Percentiles rank a stretch among this genome's conserved stretches.
Evolutionary conservation across 345 rosid genomes (phyloP).

Genomic region (Turritis glabra): DNA sequence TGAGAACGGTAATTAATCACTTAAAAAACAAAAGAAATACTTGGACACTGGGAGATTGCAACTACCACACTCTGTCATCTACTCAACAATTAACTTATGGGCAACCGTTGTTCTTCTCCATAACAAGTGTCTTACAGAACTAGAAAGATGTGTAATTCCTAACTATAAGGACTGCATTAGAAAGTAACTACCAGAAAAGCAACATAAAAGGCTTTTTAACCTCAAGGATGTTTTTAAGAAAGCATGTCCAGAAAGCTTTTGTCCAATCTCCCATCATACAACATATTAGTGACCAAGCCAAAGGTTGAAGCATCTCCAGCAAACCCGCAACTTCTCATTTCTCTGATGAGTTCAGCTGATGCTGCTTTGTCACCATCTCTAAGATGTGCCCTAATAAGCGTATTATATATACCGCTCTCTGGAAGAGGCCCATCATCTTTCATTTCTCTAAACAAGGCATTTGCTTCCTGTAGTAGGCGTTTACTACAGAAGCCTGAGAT

Average conservation of each 20-base stretch:
- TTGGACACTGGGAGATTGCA: too few relatives aligned
- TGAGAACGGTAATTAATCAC: too few relatives aligned
- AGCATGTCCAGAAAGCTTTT: background rate
- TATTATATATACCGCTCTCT: background rate
- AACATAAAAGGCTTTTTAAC: too few relatives aligned
- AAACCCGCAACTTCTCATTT: background rate
- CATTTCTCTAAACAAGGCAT: background rate
- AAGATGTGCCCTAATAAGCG: background rate
- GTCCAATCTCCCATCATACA: background rate
- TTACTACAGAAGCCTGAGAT: background rate
- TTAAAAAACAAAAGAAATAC: too few relatives aligned
- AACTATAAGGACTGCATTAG: too few relatives aligned
- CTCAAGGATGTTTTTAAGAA: too few relatives aligned
- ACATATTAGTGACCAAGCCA: background rate
- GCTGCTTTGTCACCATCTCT: background rate
- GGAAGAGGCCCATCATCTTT: background rate
- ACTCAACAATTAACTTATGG: too few relatives aligned
- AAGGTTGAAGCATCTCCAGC: background rate
- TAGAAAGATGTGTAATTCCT: too few relatives aligned
- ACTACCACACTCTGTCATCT: too few relatives aligned
- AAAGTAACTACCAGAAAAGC: too few relatives aligned
- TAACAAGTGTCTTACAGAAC: too few relatives aligned
- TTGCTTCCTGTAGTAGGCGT: rapidly evolving
- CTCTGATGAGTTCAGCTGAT: background rate
- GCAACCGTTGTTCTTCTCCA: too few relatives aligned